Evolutionary conservation across 2,329 filamentous ascomycete genomes (phyloP), one percentile per base, ranked within the genome.

Genomic region (Passalora sequoiae): DNA sequence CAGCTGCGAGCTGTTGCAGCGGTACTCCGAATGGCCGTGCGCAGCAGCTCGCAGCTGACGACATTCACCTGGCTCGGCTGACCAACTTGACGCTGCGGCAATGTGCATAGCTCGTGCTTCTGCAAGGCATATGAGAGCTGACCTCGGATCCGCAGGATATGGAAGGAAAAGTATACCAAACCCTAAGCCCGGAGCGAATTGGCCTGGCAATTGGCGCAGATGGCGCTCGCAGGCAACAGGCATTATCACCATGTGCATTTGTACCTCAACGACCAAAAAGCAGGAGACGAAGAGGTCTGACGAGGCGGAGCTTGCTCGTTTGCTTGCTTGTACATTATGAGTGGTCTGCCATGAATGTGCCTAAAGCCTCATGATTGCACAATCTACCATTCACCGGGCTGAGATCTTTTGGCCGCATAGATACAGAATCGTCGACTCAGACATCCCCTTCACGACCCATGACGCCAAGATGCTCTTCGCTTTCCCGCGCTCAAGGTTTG

Each of bases 131-230:
- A 10, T 20, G 31, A 17, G 31, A 31, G 41, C 41, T 44, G 28
- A 44, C 25, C 13, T 31, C 13, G 4, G n/a, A n/a, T 19, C 19
- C 17, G 57, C 62, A 94, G 88, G 89, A 96, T 97, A 62, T 96
- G 91, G 88, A 97, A 97, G 66, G 89, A 94, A 51, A 97, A 97
- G 70, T 96, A 97, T 70, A 61, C 61, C 49, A 59, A 59, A 9
- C 58, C 55, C 38, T 55, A 57, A 50, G 9, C 9, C 20, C 31
- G n/a, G 17, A 24, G 37, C 20, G 28, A 22, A 29, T 25, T 24
- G 15, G 27, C 12, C 15, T 38, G 19, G 28, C 35, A 2, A 13
- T 19, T 8, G 29, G 29, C 29, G 17, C n/a, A n/a, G n/a, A n/a
- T n/a, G n/a, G n/a, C n/a, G n/a, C n/a, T n/a, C n/a, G n/a, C n/a